Evolutionary conservation across 1,284 basidiomycete genomes (phyloP), one percentile per base, ranked within the genome.

Genomic region (Ganoderma sinense): DNA sequence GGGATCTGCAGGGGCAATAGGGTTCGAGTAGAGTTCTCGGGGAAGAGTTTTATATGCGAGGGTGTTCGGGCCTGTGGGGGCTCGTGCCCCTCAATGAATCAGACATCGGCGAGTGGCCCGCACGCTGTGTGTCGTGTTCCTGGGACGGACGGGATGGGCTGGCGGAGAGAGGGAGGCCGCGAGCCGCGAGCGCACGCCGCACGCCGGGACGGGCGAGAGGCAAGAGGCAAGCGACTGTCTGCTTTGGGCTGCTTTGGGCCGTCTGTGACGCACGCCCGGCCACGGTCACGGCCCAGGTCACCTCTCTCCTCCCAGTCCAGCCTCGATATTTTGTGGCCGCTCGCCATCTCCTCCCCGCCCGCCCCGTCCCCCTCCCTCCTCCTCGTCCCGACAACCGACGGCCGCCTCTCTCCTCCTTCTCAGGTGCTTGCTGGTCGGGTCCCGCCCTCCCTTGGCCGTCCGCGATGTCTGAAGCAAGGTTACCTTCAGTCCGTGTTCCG

Each of bases 401-500:
- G 55, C 55, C 53, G 33, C 51, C 39, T 64, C 64, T 66, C 62
- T 64, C 60, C 40, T 68, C 55, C 65, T 40, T 67, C 63, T 59
- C 59, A 56, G 70, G 71, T 65, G 64, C 69, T 64, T 72, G 71
- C 70, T 71, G 67, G 67, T 66, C 71, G 62, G 68, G 61, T 70
- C 63, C 67, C 29, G 60, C 62, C 70, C 36, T 67, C 71, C 64
- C 65, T 61, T 65, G 66, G 67, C 65, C 68, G 62, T 65, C 55
- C 69, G 65, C 74, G 70, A 81, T 82, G 80, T 74, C 78, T 62
- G 78, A 75, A 65, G 70, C 76, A 65, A 75, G 75, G 71, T 71
- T 83, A 69, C 82, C 82, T 62, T 77, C 81, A 62, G 82, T 83
- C 69, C 82, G 82, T 72, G 79, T 83, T 53, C 80, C 80, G 60